Base-by-base conservation (phyloP, 768 basidiomycete genomes). In the Hericium alpestre region DNA sequence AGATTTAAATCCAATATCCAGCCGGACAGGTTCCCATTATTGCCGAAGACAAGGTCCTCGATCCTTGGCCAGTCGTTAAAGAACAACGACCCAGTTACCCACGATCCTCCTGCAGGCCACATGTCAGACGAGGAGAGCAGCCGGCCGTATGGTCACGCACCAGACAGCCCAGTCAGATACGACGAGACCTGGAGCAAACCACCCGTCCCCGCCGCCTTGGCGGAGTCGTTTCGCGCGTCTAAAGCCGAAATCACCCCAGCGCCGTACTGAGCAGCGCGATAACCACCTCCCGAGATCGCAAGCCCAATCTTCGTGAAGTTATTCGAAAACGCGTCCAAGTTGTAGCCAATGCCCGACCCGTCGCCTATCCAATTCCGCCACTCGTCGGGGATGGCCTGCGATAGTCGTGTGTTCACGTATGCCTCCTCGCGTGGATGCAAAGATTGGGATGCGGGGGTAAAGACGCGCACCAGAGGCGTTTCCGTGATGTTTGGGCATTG, bases 281-380 rank as follows among this genome's bases (percentile, higher is more conserved):
- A 76, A 0, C 87, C 87, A 11, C 84, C 84, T 2, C 89, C 89
- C 20, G 83, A 82, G 10, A 87, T 70, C 1, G 86, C 87, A 52
- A 87, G 71, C 2, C 79, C 86, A 23, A 87, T 69, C 56, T 71
- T 76, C 7, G 83, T 80, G 57, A 78, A 74, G 37, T 69, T 65
- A 2, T 62, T 68, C 46, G 66, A 62, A 65, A 82, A 78, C 0
- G 61, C 57, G 12, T 72, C 63, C 20, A 82, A 56, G 57, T 75
- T 70, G 65, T 86, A 85, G 2, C 83, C 79, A 11, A 84, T 70
- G 46, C 64, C 58, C 1, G 78, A 76, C 8, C 74, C 77, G 59
- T 85, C 70, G 1, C 79, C 79, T 47, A 86, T 59, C 83, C 86
- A 87, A 38, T 74, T 71, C 5, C 66, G 68, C 83, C 83, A 86